Percentiles rank a stretch among this genome's conserved stretches.
phyloP scores from a whole-genome alignment of 169 alveolate genomes.

The Cryptosporidium parvum region DNA sequence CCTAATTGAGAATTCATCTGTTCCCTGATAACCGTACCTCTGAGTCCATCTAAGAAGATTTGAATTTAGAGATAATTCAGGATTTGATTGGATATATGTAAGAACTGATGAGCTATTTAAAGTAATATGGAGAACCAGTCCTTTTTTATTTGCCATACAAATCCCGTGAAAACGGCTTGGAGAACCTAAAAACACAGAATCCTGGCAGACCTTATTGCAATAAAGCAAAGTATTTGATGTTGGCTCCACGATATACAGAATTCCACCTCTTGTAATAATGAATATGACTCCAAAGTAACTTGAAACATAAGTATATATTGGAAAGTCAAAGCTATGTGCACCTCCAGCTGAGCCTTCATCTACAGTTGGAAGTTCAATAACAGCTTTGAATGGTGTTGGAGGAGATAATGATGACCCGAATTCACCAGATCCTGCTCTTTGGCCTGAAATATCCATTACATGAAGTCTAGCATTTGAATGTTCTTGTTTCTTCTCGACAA shows the following conservation, averaged over 20 bases:
- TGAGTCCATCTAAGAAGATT: conserved; percentile 69
- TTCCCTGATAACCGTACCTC: conserved; percentile 92
- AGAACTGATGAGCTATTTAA: conserved; percentile 47
- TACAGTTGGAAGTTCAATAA: conserved; percentile 78
- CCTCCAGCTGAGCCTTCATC: conserved; percentile 70
- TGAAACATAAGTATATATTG: conserved; percentile 64
- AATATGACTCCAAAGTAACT: conserved; percentile 79
- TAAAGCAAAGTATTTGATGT: conserved; percentile 54
- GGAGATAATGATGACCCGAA: conserved; percentile 54
- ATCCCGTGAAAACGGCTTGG: conserved; percentile 74
- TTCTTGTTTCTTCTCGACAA: conserved; percentile 93
- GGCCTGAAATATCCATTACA: conserved; percentile 92
- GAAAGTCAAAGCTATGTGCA: conserved; percentile 83
- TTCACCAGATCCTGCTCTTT: conserved; percentile 74
- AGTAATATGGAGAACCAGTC: conserved; percentile 72
- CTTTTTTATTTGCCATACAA: conserved; percentile 80
- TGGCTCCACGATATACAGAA: conserved; percentile 83
- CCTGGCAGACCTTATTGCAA: conserved; percentile 38
- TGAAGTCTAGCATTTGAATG: conserved; percentile 89
- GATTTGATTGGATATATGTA: conserved; percentile 75
- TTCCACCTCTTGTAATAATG: conserved; percentile 85
- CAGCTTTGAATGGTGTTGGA: conserved; percentile 78
- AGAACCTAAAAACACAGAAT: conserved; percentile 61
- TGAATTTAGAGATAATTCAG: conserved; percentile 69
- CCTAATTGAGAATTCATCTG: conserved; percentile 89